Evolutionary conservation across 345 rosid species (phyloP).

Genomic region (Syzygium grande): DNA sequence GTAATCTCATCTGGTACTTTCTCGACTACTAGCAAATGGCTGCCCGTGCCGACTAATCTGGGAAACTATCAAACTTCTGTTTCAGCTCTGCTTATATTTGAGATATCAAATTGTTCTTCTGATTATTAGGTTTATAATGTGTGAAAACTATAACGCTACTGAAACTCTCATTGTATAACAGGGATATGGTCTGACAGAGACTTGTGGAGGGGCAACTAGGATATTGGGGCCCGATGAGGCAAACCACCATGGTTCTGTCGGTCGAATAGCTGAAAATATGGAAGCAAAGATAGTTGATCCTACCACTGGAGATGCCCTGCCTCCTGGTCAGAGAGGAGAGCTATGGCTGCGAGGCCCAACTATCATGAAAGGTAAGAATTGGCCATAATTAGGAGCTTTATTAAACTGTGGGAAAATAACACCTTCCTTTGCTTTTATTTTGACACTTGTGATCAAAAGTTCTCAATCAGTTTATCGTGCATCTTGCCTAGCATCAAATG

Average conservation of each 20-base stretch:
- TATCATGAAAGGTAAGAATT: conserved; percentile 62
- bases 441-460: background rate
- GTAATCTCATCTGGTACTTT: background rate
- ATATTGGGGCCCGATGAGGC: conserved; percentile 44
- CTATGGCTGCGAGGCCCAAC: conserved; percentile 79
- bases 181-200: conserved; percentile 99
- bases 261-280: conserved; percentile 51
- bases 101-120: background rate
- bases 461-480: background rate
- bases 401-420: background rate
- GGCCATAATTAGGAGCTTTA: background rate
- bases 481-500: background rate
- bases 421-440: background rate
- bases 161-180: conserved; percentile 1
- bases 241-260: conserved; percentile 50
- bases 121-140: background rate
- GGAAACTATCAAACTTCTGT: background rate
- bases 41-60: background rate
- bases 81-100: background rate
- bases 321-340: conserved; percentile 80
- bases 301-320: conserved; percentile 52
- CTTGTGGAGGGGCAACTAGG: conserved; percentile 47
- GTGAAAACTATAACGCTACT: background rate
- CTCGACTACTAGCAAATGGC: background rate
- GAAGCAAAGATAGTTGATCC: conserved; percentile 88